These are phyloP conservation scores for Gardenia jasminoides DNA, from an alignment of 257 asterid species.

Conservation along the genomic window DNA sequence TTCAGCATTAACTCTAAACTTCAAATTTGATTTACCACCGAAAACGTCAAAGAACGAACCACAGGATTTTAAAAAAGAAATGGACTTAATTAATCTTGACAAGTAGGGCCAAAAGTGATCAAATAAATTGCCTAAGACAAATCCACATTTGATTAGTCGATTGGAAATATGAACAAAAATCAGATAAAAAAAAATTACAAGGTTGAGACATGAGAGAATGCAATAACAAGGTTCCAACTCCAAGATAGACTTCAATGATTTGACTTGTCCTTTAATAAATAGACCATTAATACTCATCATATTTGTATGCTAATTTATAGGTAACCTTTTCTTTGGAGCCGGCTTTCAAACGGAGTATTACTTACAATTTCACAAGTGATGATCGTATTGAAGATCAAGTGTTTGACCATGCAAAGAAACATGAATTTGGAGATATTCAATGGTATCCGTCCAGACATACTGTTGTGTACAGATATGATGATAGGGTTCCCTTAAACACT, in stretches of 20 bases:
- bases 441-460: constrained; percentile 86
- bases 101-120: too few relatives aligned
- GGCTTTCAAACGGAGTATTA: constrained; percentile 67
- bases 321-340: constrained; percentile 64
- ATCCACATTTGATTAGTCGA: neutral
- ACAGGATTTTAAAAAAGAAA: too few relatives aligned
- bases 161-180: neutral
- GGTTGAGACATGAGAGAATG: neutral
- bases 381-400: constrained; percentile 47
- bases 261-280: neutral
- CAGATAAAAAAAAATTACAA: neutral
- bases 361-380: constrained; percentile 62
- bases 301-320: constrained; percentile 17
- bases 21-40: too few relatives aligned
- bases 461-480: constrained; percentile 70
- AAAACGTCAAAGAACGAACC: too few relatives aligned
- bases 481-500: constrained; percentile 48
- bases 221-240: neutral
- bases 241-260: neutral
- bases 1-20: too few relatives aligned
- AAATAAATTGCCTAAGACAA: neutral
- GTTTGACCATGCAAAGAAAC: constrained; percentile 51
- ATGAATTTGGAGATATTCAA: constrained; percentile 82
- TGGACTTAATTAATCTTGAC: too few relatives aligned
- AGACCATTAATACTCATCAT: neutral